Evolutionary conservation across 2,329 filamentous ascomycete genomes (phyloP).

Genomic region (Trichoderma hamatum): DNA sequence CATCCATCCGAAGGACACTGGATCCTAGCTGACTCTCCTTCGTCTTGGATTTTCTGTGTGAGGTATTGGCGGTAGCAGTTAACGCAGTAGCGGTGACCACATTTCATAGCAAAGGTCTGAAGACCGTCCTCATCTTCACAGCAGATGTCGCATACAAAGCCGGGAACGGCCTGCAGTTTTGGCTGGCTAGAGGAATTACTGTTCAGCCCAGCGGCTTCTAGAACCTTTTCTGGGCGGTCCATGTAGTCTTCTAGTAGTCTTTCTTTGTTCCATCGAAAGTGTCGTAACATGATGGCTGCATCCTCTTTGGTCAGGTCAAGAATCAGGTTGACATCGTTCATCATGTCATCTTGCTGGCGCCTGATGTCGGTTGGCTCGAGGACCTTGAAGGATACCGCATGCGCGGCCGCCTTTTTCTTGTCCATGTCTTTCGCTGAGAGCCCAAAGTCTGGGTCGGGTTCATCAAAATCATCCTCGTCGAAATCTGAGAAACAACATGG

Average conservation of each 20-base stretch:
- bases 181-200: conserved; percentile 64
- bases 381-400: conserved; percentile 84
- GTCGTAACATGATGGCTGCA: conserved; percentile 83
- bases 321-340: conserved; percentile 89
- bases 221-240: conserved; percentile 77
- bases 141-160: conserved; percentile 93
- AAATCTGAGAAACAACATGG: conserved; percentile 51
- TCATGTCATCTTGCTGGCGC: conserved; percentile 79
- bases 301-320: conserved; percentile 87
- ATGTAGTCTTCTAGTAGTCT: conserved; percentile 94
- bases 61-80: conserved; percentile 93
- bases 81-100: conserved; percentile 89
- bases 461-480: conserved; percentile 58
- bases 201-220: conserved; percentile 83
- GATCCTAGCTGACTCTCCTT: conserved; percentile 93
- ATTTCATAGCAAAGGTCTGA: conserved; percentile 90
- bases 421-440: conserved; percentile 63
- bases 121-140: conserved; percentile 82
- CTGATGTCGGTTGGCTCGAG: conserved; percentile 81
- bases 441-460: conserved; percentile 58
- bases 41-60: conserved; percentile 88
- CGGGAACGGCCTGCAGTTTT: conserved; percentile 69
- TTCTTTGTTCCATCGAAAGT: conserved; percentile 96
- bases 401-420: conserved; percentile 72
- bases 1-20: conserved; percentile 89